Evolutionary conservation across 345 rosid species (phyloP).

Genomic region (Turritis glabra): DNA sequence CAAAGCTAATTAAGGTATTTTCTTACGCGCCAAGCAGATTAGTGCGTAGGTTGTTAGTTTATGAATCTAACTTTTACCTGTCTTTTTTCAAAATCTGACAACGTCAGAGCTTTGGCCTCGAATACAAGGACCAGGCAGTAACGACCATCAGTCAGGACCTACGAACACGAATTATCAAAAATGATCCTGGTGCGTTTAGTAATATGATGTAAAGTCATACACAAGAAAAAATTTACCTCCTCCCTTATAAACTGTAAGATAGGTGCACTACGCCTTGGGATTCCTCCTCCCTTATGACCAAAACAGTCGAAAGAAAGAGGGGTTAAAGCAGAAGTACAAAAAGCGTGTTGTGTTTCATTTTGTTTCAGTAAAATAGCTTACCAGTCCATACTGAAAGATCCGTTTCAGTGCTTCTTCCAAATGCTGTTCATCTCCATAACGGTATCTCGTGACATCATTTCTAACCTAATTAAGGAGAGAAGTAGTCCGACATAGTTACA

Average conservation of each 20-base stretch:
- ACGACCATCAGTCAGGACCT: conserved; percentile 82
- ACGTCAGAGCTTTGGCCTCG: conserved; percentile 72
- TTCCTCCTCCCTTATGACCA: conserved; percentile 73
- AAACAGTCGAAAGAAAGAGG: background rate
- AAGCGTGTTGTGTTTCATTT: background rate
- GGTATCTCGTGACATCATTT: conserved; percentile 83
- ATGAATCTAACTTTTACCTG: conserved; percentile 50
- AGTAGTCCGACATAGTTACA: background rate
- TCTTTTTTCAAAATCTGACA: conserved; percentile 83
- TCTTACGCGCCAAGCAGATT: background rate
- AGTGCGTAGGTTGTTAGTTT: background rate
- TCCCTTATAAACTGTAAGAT: conserved; percentile 72
- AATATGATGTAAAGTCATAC: background rate
- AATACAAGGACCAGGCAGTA: conserved; percentile 76
- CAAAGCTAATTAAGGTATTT: background rate
- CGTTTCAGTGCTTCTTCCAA: conserved; percentile 91
- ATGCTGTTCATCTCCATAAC: conserved; percentile 97
- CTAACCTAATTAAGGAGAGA: conserved; percentile 52
- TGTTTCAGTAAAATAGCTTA: conserved; percentile 37
- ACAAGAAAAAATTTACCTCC: conserved; percentile 52
- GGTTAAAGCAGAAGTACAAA: background rate
- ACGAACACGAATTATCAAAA: background rate
- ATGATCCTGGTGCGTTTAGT: background rate
- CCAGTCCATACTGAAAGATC: conserved; percentile 90
- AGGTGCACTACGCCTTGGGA: conserved; percentile 91